Conservation (phyloP, 2,329 filamentous ascomycete genomes). For the Atkinsonella texensis region DNA sequence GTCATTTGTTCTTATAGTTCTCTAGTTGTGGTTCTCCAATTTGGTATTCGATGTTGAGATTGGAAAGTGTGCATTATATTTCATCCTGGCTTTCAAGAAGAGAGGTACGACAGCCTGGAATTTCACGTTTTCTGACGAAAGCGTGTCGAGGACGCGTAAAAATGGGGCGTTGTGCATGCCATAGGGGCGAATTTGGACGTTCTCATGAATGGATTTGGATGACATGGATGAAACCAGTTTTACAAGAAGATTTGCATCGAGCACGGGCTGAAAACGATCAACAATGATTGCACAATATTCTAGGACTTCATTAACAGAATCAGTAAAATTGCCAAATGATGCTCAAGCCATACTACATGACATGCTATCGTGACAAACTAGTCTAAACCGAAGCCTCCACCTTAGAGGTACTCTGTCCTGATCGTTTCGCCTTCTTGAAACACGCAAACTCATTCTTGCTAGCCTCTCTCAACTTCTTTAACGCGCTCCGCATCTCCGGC, state of each 20-base stretch:
- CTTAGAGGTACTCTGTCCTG: constrained; percentile 20
- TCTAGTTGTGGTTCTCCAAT: background rate
- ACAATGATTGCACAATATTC: background rate
- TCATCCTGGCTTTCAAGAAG: too few species aligned
- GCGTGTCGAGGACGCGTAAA: too few species aligned
- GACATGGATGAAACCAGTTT: too few species aligned
- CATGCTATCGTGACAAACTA: background rate
- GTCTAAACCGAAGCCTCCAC: constrained; percentile 17
- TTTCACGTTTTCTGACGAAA: too few species aligned
- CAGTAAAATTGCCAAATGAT: background rate
- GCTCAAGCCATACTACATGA: background rate
- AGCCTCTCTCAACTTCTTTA: constrained; percentile 73
- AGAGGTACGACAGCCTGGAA: too few species aligned
- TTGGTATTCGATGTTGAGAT: too few species aligned
- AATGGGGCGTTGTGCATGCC: too few species aligned
- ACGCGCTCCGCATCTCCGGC: constrained; percentile 73
- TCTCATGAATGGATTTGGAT: too few species aligned
- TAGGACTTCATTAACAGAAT: too few species aligned
- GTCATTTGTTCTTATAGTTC: background rate
- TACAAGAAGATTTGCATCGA: too few species aligned
- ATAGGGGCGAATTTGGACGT: too few species aligned
- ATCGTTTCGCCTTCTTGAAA: constrained; percentile 54
- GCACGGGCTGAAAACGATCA: background rate
- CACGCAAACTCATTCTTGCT: constrained; percentile 82
- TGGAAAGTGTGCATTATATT: background rate